Base-by-base conservation (phyloP, 2,329 filamentous ascomycete genomes). In the Arthrobotrys iridis region DNA sequence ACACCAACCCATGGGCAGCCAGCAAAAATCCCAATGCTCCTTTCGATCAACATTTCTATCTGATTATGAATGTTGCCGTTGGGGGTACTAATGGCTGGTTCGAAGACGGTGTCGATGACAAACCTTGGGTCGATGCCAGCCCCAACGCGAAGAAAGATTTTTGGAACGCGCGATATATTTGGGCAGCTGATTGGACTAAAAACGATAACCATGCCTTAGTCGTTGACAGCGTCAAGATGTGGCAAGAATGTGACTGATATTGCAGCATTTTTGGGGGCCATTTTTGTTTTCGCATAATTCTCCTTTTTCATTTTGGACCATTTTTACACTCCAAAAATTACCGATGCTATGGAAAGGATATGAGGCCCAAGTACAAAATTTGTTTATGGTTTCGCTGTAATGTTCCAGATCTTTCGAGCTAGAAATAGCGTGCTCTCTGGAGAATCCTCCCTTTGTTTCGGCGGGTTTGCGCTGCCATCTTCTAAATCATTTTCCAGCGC, bases 21-120 rank as follows among this genome's bases (percentile, higher is more conserved):
- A 89, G 89, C 0, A 87, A 87, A 7, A 84, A 84, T 28, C 79
- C 85, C 37, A 87, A 89, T 74, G 88, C 91, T 0, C 91, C 91
- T 0, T 94, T 94, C 79, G 91, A 93, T 80, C 86, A 91, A 77
- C 83, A 87, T 13, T 93, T 93, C 80, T 93, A 91, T 79, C 86
- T 94, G 48, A 90, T 93, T 78, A 81, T 94, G 67, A 92, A 92
- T 79, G 84, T 93, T 2, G 91, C 88, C 8, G 91, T 93, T 5
- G 91, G 91, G 28, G 88, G 88, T 57, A 92, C 89, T 20, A 93
- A 93, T 78, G 92, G 92, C 37, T 96, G 91, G 91, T 96, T 95
- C 80, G 84, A 90, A 79, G 91, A 96, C 81, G 88, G 89, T 18
- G 84, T 86, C 78, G 85, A 85, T 43, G 86, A 85, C 30, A 96